phyloP scores from a whole-genome alignment of 768 basidiomycete genomes.

The Macrocybe gigantea region DNA sequence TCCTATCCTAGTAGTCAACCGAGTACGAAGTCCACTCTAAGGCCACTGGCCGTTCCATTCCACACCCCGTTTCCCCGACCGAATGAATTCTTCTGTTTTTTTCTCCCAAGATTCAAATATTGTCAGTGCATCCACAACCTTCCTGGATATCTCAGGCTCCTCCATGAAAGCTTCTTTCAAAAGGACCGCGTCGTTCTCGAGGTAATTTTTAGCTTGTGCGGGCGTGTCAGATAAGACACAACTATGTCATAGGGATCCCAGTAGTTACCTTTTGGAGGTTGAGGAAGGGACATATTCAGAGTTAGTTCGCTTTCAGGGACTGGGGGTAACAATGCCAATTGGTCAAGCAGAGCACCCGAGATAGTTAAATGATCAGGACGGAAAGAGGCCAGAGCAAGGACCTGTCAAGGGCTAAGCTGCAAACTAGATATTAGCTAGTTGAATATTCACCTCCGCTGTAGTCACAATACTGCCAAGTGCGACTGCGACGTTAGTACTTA shows the following conservation, averaged over 20 bases:
- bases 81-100: constrained; percentile 26
- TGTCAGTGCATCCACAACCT: constrained; percentile 37
- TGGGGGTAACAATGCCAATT: constrained; percentile 22
- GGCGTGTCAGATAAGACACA: neutral
- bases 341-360: constrained; percentile 31
- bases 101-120: constrained; percentile 39
- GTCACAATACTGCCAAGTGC: constrained; percentile 29
- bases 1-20: no score
- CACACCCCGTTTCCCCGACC: neutral
- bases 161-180: constrained; percentile 28
- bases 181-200: constrained; percentile 25
- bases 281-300: neutral
- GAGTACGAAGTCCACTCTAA: no score
- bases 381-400: constrained; percentile 33
- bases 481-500: neutral
- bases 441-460: constrained; percentile 25
- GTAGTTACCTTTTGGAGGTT: neutral
- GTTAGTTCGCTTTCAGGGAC: constrained; percentile 7
- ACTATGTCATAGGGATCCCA: neutral
- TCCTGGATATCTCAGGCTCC: constrained; percentile 34
- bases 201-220: constrained; percentile 22
- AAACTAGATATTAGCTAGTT: neutral
- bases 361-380: constrained; percentile 38
- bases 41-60: neutral
- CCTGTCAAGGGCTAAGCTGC: constrained; percentile 15